A percentile compares a stretch with the other conserved stretches of the same genome.
Evolutionary conservation across 2,329 filamentous ascomycete genomes (phyloP).

Genomic region (Sarocladium brachiariae): DNA sequence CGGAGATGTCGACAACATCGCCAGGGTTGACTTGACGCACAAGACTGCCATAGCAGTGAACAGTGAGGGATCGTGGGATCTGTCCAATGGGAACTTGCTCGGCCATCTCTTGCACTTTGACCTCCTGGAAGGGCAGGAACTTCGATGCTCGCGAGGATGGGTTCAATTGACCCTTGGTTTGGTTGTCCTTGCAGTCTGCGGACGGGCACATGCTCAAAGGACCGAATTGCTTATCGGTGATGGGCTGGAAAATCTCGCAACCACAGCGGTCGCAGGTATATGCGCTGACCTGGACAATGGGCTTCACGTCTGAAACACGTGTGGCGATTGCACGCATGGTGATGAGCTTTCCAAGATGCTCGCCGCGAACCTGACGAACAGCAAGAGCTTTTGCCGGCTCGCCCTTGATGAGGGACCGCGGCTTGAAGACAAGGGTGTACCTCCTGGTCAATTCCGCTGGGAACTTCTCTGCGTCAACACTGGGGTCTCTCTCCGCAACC

Average conservation of each 20-base stretch:
- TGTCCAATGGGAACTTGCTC: constrained; percentile 98
- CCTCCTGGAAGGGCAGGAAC: constrained; percentile 94
- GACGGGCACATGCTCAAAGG: constrained; percentile 85
- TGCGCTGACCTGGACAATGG: constrained; percentile 92
- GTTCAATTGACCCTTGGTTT: constrained; percentile 88
- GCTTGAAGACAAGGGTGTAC: constrained; percentile 96
- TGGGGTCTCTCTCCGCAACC: constrained; percentile 60
- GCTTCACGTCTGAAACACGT: constrained; percentile 95
- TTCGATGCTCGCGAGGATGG: constrained; percentile 94
- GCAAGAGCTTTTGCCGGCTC: constrained; percentile 62
- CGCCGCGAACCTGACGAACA: constrained; percentile 88
- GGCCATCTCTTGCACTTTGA: constrained; percentile 99
- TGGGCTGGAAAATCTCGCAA: constrained; percentile 94
- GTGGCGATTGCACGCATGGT: constrained; percentile 92
- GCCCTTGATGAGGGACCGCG: constrained; percentile 65
- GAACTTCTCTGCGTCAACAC: constrained; percentile 68
- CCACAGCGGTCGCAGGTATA: constrained; percentile 97
- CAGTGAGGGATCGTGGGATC: constrained; percentile 84
- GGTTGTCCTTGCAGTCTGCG: constrained; percentile 81
- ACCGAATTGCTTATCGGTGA: constrained; percentile 84
- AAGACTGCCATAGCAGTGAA: constrained; percentile 82
- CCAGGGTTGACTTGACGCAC: constrained; percentile 86
- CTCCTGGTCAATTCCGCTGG: constrained; percentile 86
- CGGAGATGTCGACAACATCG: constrained; percentile 87
- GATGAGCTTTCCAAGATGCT: constrained; percentile 88